Percentiles rank a stretch among this genome's conserved stretches.
phyloP scores from a whole-genome alignment of 768 basidiomycete genomes.

The Lepiota brunneoincarnata region DNA sequence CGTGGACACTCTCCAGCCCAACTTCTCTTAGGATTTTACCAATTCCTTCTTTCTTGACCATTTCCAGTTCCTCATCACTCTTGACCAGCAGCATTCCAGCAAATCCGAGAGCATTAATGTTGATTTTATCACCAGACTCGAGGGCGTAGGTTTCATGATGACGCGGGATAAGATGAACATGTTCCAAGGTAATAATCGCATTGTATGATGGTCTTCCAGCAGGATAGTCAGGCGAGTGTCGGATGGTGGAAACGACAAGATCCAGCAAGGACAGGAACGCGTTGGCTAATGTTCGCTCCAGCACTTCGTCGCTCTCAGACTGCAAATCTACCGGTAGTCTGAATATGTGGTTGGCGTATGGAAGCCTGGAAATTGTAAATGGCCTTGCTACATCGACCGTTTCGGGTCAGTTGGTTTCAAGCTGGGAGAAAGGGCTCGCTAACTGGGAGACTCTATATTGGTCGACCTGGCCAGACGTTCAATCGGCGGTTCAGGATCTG shows the following conservation, averaged over 20 bases:
- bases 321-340: slow-evolving; percentile 50
- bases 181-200: slow-evolving; percentile 74
- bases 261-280: slow-evolving; percentile 77
- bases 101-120: slow-evolving; percentile 86
- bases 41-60: slow-evolving; percentile 61
- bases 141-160: slow-evolving; percentile 57
- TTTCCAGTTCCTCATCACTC: slow-evolving; percentile 72
- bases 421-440: slow-evolving; percentile 8
- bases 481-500: slow-evolving; percentile 67
- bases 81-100: slow-evolving; percentile 89
- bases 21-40: slow-evolving; percentile 62
- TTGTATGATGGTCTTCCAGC: slow-evolving; percentile 77
- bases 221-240: slow-evolving; percentile 63
- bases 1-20: slow-evolving; percentile 65
- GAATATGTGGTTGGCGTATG: slow-evolving; percentile 80
- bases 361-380: slow-evolving; percentile 61
- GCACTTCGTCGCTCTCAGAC: slow-evolving; percentile 35
- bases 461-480: slow-evolving; percentile 63
- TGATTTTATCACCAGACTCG: slow-evolving; percentile 55
- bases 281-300: slow-evolving; percentile 50
- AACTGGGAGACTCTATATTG: slow-evolving; percentile 59
- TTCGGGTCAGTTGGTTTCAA: neutral
- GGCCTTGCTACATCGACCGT: slow-evolving; percentile 55
- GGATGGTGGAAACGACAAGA: slow-evolving; percentile 69
- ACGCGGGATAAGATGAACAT: slow-evolving; percentile 86